A percentile compares a stretch with the other conserved stretches of the same genome.
phyloP scores from a whole-genome alignment of 345 rosid genomes.

The Populus pruinosa region DNA sequence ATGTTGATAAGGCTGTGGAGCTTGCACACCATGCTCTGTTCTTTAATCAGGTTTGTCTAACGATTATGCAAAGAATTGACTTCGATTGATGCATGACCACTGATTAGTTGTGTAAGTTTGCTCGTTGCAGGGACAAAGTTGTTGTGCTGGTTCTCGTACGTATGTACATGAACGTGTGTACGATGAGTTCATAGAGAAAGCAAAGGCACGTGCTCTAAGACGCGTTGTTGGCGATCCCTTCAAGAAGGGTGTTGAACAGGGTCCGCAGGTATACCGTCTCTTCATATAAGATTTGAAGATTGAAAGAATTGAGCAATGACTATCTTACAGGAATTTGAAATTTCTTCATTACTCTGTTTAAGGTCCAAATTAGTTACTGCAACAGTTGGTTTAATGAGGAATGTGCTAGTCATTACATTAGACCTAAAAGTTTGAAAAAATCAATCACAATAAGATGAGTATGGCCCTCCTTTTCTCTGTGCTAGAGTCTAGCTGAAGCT shows the following conservation, averaged over 20 bases:
- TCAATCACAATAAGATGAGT: no score
- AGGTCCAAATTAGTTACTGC: background rate
- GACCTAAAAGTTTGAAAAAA: background rate
- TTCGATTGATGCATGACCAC: background rate
- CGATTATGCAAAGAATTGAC: background rate
- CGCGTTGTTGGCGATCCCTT: constrained; percentile 88
- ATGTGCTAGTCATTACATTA: no score
- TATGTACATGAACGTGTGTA: constrained; percentile 28
- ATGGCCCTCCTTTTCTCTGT: no score
- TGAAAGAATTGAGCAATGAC: background rate
- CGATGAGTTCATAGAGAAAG: constrained; percentile 86
- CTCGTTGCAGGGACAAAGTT: constrained; percentile 26
- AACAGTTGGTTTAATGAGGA: background rate
- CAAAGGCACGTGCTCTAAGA: constrained; percentile 64
- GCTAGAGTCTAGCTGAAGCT: background rate
- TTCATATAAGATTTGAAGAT: background rate
- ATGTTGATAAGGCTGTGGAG: constrained; percentile 24
- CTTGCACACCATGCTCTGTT: constrained; percentile 27
- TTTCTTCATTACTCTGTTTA: background rate
- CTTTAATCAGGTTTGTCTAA: constrained; percentile 26
- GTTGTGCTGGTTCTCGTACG: constrained; percentile 30
- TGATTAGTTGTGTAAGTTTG: background rate
- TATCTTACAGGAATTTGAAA: background rate
- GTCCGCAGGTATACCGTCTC: constrained; percentile 65
- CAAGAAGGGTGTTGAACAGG: constrained; percentile 80